These are phyloP conservation scores for Plectranthus barbatus DNA, from an alignment of 257 asterid species.

Conservation along the genomic window DNA sequence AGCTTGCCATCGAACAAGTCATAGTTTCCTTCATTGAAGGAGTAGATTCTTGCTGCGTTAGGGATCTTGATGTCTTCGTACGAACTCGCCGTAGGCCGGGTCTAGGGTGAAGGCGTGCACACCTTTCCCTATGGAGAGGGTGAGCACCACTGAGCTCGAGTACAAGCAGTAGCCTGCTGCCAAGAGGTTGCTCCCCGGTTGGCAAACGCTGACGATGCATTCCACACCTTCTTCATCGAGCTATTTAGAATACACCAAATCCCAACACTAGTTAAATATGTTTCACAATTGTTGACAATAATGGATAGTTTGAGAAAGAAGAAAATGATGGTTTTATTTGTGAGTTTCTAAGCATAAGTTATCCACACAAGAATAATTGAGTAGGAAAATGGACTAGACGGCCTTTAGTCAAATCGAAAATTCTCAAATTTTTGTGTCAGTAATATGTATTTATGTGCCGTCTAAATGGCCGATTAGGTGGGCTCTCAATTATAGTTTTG, in stretches of 20 bases:
- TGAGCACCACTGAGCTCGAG: conserved; percentile 67
- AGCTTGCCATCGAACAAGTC: conserved; percentile 65
- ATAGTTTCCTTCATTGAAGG: conserved; percentile 86
- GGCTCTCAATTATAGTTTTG: too few relatives aligned
- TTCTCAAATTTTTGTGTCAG: too few relatives aligned
- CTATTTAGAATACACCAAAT: conserved; percentile 19
- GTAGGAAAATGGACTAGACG: too few relatives aligned
- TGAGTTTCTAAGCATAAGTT: too few relatives aligned
- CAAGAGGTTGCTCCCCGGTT: conserved; percentile 74
- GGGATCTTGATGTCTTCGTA: conserved; percentile 66
- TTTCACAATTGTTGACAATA: not conserved
- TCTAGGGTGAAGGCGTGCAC: conserved; percentile 59
- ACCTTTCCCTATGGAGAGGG: conserved; percentile 65
- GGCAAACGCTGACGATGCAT: conserved; percentile 74
- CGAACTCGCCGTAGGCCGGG: conserved; percentile 64
- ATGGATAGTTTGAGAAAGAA: not conserved
- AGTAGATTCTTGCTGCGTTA: conserved; percentile 46
- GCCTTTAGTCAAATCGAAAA: too few relatives aligned
- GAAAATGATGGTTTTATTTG: too few relatives aligned
- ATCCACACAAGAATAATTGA: too few relatives aligned
- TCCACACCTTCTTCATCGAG: conserved; percentile 49
- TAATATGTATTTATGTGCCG: too few relatives aligned
- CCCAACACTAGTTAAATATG: not conserved
- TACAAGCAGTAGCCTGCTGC: conserved; percentile 89
- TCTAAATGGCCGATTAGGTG: too few relatives aligned